Conservation (phyloP, 2,329 filamentous ascomycete genomes). For the Endocalyx cinctus region DNA sequence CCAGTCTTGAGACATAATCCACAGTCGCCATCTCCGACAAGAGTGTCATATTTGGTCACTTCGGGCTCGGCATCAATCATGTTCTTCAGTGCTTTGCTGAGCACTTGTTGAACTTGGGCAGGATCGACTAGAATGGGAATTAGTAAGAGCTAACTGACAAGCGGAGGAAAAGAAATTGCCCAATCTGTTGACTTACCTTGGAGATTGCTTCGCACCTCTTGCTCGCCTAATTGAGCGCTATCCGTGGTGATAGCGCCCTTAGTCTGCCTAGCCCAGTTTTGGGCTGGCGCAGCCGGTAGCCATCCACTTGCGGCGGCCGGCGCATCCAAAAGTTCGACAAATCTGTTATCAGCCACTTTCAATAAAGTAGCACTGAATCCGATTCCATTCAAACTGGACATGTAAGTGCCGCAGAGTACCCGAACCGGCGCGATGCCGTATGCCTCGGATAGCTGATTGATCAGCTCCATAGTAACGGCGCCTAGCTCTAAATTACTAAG, state of each 20-base stretch:
- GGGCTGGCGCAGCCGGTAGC: slow-evolving; percentile 65
- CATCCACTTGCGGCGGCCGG: slow-evolving; percentile 63
- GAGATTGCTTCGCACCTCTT: slow-evolving; percentile 33
- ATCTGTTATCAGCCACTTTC: slow-evolving; percentile 56
- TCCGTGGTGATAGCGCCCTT: too few relatives aligned
- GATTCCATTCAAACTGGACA: slow-evolving; percentile 73
- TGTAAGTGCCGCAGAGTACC: slow-evolving; percentile 66
- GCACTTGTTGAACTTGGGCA: too few relatives aligned
- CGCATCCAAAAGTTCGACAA: slow-evolving; percentile 59
- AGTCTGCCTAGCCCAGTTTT: slow-evolving; percentile 59
- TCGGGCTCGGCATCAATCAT: not conserved
- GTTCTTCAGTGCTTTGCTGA: not conserved
- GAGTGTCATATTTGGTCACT: slow-evolving; percentile 1
- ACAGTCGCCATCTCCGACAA: slow-evolving; percentile 1
- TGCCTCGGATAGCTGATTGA: slow-evolving; percentile 54
- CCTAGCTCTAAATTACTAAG: slow-evolving; percentile 69
- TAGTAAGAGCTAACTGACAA: too few relatives aligned
- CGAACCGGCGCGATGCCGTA: slow-evolving; percentile 60
- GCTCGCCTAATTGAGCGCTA: too few relatives aligned
- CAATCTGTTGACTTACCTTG: slow-evolving; percentile 29
- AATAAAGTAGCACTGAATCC: slow-evolving; percentile 71
- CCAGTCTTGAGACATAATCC: slow-evolving; percentile 1
- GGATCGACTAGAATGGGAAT: too few relatives aligned
- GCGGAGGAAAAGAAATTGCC: too few relatives aligned
- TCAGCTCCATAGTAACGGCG: slow-evolving; percentile 66